Evolutionary conservation across 495 filamentous ascomycete species (phyloP).

Genomic region (Patellaria atrata): DNA sequence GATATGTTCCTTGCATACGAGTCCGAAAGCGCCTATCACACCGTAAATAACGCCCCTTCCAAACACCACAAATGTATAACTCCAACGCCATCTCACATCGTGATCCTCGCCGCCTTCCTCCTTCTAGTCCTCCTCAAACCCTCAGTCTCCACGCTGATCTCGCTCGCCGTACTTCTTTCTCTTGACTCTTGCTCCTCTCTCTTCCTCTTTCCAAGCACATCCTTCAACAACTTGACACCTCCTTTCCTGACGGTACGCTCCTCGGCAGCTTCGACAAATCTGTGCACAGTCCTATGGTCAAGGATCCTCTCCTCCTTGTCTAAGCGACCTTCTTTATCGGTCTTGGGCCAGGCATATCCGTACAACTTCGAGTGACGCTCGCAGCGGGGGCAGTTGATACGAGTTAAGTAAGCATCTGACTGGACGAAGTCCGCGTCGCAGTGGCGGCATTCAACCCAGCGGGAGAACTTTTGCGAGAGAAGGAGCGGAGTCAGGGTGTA

Average conservation of each 20-base stretch:
- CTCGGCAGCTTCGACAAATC: constrained; percentile 28
- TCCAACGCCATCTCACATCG: constrained; percentile 1
- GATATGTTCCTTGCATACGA: too few relatives aligned
- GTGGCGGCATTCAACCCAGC: constrained; percentile 76
- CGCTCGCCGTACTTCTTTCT: neutral
- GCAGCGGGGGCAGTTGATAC: constrained; percentile 74
- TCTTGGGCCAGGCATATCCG: constrained; percentile 91
- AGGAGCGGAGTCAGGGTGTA: constrained; percentile 49
- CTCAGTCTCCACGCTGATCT: constrained; percentile 3
- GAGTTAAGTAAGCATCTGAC: constrained; percentile 69
- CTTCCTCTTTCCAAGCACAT: constrained; percentile 4
- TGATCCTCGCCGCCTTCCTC: neutral
- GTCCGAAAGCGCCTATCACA: too few relatives aligned
- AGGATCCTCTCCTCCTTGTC: constrained; percentile 51
- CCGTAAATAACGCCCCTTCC: neutral
- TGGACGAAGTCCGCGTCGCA: constrained; percentile 77
- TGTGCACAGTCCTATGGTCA: constrained; percentile 28
- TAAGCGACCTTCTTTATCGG: constrained; percentile 52
- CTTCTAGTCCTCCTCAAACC: neutral
- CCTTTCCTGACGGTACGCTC: constrained; percentile 22
- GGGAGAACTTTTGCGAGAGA: constrained; percentile 55
- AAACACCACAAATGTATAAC: neutral
- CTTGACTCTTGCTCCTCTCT: too few relatives aligned
- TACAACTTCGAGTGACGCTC: constrained; percentile 93
- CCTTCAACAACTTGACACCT: constrained; percentile 1